These are phyloP conservation scores for Rosa rugosa DNA, from an alignment of 306 rosid genomes.

Conservation along the genomic window DNA sequence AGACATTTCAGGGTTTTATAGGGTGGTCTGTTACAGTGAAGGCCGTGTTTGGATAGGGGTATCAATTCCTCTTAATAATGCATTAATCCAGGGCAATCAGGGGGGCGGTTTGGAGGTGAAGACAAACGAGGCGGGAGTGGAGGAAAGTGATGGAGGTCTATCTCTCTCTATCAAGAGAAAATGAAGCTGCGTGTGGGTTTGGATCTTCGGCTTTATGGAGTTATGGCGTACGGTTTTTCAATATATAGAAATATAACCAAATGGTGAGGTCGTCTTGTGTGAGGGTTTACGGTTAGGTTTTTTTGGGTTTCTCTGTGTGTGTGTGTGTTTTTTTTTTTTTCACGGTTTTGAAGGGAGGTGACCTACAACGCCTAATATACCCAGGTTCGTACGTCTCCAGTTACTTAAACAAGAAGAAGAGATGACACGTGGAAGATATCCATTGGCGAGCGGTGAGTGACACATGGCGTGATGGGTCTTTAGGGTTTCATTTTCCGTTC, in stretches of 20 bases:
- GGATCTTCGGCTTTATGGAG: background rate
- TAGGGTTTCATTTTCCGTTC: background rate
- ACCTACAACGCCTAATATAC: slow-evolving; percentile 68
- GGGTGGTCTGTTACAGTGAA: background rate
- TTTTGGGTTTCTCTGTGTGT: background rate
- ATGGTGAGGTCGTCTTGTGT: slow-evolving; percentile 12
- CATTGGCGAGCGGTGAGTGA: slow-evolving; percentile 18
- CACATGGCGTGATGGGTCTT: slow-evolving; percentile 42
- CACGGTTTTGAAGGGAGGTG: slow-evolving; percentile 57
- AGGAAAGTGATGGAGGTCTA: background rate
- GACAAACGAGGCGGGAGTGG: background rate
- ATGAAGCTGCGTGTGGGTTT: slow-evolving; percentile 4
- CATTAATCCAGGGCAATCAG: background rate
- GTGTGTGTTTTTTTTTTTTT: background rate
- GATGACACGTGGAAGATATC: slow-evolving; percentile 24
- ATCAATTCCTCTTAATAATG: background rate
- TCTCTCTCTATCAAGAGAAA: background rate
- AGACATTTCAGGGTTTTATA: slow-evolving; percentile 14
- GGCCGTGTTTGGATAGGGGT: background rate
- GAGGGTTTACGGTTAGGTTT: slow-evolving; percentile 9
- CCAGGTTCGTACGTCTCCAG: slow-evolving; percentile 29
- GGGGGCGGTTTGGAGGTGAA: background rate
- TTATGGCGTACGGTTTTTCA: background rate
- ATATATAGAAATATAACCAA: slow-evolving; percentile 20
- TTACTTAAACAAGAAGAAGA: background rate